Evolutionary conservation across 441 rosid genomes (phyloP).

Genomic region (Kokia cookei): DNA sequence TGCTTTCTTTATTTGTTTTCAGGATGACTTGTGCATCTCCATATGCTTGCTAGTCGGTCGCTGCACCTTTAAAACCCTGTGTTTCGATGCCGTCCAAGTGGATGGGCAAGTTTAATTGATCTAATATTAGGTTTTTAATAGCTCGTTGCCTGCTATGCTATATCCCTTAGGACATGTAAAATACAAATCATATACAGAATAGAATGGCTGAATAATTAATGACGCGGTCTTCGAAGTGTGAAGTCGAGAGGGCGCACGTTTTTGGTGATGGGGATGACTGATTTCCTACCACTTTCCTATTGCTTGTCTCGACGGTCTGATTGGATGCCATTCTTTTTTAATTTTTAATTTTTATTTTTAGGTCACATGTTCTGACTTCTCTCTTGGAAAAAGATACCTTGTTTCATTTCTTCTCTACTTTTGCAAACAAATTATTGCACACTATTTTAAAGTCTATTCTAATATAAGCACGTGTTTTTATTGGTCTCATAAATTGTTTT

Average conservation of each 20-base stretch:
- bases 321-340: background rate
- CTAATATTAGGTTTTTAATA: background rate
- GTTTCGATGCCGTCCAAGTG: background rate
- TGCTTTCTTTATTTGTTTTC: background rate
- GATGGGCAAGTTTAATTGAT: background rate
- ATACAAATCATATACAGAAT: background rate
- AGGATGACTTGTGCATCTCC: conserved; percentile 36
- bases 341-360: background rate
- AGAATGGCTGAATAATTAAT: background rate
- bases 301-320: background rate
- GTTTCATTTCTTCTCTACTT: background rate
- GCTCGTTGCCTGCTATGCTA: background rate
- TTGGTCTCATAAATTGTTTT: too few species aligned
- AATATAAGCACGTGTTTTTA: background rate
- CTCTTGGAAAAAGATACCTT: background rate
- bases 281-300: background rate
- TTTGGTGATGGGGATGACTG: background rate
- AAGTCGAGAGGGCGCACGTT: background rate
- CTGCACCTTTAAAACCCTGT: background rate
- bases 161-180: background rate
- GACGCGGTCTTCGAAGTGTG: background rate
- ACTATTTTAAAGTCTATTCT: background rate
- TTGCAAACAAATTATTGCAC: background rate
- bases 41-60: conserved; percentile 11
- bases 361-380: background rate